Percentiles rank a stretch among this genome's conserved stretches.
Conservation (phyloP, 2,329 filamentous ascomycete genomes). For the Cladosporium phlei region DNA sequence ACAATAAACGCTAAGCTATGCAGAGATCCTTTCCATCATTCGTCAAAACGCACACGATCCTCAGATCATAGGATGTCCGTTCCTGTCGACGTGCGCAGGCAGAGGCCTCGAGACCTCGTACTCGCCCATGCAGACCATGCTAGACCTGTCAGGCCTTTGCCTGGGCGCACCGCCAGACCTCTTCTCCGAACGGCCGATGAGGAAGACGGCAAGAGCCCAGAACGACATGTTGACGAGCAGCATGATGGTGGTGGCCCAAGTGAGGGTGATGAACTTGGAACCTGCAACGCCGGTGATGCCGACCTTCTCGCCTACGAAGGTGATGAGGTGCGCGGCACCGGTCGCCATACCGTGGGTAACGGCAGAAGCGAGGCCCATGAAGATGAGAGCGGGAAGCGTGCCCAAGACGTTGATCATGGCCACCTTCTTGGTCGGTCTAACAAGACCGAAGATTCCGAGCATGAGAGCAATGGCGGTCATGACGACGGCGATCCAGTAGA, state of each 20-base stretch:
- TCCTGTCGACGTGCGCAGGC: constrained; percentile 6
- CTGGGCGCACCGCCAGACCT: neutral
- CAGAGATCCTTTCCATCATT: too few species aligned
- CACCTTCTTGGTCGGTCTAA: constrained; percentile 34
- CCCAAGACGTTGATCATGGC: constrained; percentile 48
- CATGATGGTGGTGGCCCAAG: constrained; percentile 51
- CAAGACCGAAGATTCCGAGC: constrained; percentile 40
- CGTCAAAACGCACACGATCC: neutral
- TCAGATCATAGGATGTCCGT: constrained; percentile 9
- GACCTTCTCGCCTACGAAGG: constrained; percentile 47
- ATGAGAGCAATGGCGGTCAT: constrained; percentile 49
- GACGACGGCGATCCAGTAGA: constrained; percentile 55
- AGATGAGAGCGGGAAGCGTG: constrained; percentile 46
- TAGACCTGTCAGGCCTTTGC: constrained; percentile 15
- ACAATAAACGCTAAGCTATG: too few species aligned
- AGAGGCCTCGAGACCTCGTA: constrained; percentile 1
- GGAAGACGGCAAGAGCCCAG: constrained; percentile 15
- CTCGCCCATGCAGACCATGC: constrained; percentile 9
- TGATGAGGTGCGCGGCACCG: constrained; percentile 51
- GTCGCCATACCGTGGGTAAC: constrained; percentile 62
- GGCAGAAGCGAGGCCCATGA: constrained; percentile 68
- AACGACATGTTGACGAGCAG: constrained; percentile 22
- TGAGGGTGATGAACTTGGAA: constrained; percentile 52
- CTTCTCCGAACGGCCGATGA: constrained; percentile 4
- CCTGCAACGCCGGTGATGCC: constrained; percentile 50